Conservation (phyloP, 2,329 filamentous ascomycete species). For the Berkeleyomyces basicola region DNA sequence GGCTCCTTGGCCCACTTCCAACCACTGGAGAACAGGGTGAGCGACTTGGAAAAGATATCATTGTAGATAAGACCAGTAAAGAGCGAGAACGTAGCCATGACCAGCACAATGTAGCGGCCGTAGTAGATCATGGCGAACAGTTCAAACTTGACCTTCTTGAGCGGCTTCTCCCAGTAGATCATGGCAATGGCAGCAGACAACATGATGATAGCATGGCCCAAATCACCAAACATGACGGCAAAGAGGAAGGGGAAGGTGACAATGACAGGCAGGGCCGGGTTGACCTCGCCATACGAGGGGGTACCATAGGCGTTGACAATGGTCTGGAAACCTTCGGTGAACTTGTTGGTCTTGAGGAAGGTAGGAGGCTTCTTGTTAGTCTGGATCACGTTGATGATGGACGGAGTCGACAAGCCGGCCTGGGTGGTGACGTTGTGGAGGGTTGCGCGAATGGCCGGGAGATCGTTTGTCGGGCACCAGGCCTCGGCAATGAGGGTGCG, state of each 20-base stretch:
- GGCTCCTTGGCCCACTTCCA: conserved; percentile 65
- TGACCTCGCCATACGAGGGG: conserved; percentile 92
- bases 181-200: conserved; percentile 66
- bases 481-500: conserved; percentile 96
- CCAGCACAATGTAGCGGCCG: conserved; percentile 91
- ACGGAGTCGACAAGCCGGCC: conserved; percentile 89
- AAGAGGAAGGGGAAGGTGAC: conserved; percentile 99
- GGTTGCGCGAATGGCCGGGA: conserved; percentile 78
- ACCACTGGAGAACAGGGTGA: conserved; percentile 75
- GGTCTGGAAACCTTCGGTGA: conserved; percentile 94
- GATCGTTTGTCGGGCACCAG: conserved; percentile 87
- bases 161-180: conserved; percentile 89
- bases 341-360: conserved; percentile 96
- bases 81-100: conserved; percentile 95
- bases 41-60: conserved; percentile 85
- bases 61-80: conserved; percentile 97
- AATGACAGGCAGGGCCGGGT: conserved; percentile 86
- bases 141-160: conserved; percentile 87
- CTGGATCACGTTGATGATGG: conserved; percentile 93
- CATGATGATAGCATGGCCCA: conserved; percentile 88
- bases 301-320: conserved; percentile 98
- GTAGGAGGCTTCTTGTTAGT: conserved; percentile 97
- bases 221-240: conserved; percentile 98
- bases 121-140: conserved; percentile 98
- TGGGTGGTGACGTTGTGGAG: conserved; percentile 93